Evolutionary conservation across 176 grass and related monocot species (phyloP).

Genomic region (Bothriochloa decipiens): DNA sequence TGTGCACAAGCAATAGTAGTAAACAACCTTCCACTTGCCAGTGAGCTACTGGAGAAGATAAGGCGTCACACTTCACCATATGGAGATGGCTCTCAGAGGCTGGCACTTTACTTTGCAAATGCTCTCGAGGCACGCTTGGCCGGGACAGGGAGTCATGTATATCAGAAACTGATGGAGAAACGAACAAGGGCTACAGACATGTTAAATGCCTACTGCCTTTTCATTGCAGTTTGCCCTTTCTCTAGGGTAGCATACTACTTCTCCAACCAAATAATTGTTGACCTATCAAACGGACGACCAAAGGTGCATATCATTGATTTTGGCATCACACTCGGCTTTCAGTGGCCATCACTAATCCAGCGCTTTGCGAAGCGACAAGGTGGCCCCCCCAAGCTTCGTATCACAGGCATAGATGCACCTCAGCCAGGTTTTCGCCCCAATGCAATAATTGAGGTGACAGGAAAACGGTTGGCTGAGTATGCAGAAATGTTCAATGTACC

Average conservation of each 20-base stretch:
- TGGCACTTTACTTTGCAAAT: constrained; percentile 62
- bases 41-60: constrained; percentile 56
- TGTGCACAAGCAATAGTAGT: constrained; percentile 56
- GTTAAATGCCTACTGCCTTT: constrained; percentile 51
- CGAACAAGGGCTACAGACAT: constrained; percentile 31
- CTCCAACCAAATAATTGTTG: constrained; percentile 56
- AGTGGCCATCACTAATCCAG: constrained; percentile 64
- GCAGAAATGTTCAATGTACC: constrained; percentile 64
- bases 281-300: constrained; percentile 30
- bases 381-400: constrained; percentile 46
- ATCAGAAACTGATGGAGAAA: constrained; percentile 43
- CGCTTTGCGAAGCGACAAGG: constrained; percentile 32
- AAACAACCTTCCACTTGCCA: constrained; percentile 21
- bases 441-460: constrained; percentile 57
- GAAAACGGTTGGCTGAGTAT: constrained; percentile 57
- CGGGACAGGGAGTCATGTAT: constrained; percentile 53
- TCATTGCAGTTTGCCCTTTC: constrained; percentile 54
- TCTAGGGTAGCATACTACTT: constrained; percentile 45
- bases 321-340: constrained; percentile 59
- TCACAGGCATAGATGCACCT: constrained; percentile 61
- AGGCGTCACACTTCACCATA: constrained; percentile 41
- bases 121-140: constrained; percentile 67
- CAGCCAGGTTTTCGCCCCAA: constrained; percentile 49
- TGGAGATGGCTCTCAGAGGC: constrained; percentile 59
- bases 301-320: constrained; percentile 70